These are phyloP conservation scores for Pseudogymnoascus sp. DNA, from an alignment of 2,329 filamentous ascomycete genomes.

Conservation along the genomic window DNA sequence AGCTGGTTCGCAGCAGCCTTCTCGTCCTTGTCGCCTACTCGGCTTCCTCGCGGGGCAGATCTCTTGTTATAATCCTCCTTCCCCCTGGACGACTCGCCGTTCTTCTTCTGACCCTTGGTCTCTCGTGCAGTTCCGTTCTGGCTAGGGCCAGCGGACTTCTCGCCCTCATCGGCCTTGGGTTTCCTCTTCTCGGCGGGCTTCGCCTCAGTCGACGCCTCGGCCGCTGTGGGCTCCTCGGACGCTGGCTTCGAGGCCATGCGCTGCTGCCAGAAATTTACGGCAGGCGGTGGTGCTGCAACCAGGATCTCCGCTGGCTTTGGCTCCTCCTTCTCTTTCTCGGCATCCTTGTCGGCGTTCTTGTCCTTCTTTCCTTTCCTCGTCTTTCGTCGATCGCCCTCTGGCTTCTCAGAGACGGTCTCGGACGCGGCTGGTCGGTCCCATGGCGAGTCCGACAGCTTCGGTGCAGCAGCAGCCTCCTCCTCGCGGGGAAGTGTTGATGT, in stretches of 20 bases:
- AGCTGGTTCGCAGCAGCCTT: conserved; percentile 31
- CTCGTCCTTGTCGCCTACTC: conserved; percentile 28
- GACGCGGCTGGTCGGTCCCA: conserved; percentile 42
- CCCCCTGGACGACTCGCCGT: conserved; percentile 29
- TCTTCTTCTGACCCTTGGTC: conserved; percentile 35
- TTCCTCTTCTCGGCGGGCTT: conserved; percentile 30
- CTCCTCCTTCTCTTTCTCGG: conserved; percentile 54
- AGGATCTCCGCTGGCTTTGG: conserved; percentile 56
- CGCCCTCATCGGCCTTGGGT: conserved; percentile 33
- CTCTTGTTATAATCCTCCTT: conserved; percentile 30
- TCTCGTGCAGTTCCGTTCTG: conserved; percentile 30
- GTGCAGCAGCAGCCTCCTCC: conserved; percentile 38
- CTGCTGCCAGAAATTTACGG: conserved; percentile 84
- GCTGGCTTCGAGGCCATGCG: conserved; percentile 51
- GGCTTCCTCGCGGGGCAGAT: conserved; percentile 27
- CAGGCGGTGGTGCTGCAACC: conserved; percentile 73
- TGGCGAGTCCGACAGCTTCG: not conserved
- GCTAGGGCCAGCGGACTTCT: conserved; percentile 29
- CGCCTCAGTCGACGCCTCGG: not conserved
- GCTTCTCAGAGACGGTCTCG: conserved; percentile 51
- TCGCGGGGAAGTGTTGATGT: conserved; percentile 48
- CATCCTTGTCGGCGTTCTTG: conserved; percentile 46
- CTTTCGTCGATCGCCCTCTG: conserved; percentile 23
- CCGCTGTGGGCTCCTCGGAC: not conserved
- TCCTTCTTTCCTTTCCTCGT: conserved; percentile 34